Evolutionary conservation across 495 filamentous ascomycete genomes (phyloP), one percentile per base, ranked within the genome.

Genomic region (Cercophora scortea): DNA sequence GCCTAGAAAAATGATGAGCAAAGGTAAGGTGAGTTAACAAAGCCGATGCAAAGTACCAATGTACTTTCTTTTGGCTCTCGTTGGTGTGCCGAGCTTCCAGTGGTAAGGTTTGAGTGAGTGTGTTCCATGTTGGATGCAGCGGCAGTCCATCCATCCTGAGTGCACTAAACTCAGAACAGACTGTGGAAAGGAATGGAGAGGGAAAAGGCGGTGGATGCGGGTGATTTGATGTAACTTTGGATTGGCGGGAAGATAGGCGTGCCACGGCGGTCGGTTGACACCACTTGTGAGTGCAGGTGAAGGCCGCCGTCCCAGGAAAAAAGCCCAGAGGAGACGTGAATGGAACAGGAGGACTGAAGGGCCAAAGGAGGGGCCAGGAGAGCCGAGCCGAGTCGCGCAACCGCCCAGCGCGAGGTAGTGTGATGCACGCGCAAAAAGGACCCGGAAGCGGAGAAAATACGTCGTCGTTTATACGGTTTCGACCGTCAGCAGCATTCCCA

Each of bases 111-210:
- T 25, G 25, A 25, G 25, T 5, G 25, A 25, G 25, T 25, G 25
- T 25, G 25, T 44, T 47, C 41, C 45, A 45, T 44, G 46, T 44
- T 47, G 46, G 50, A 45, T 44, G 46, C 41, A 52, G 47, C 25
- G 25, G 25, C 25, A 25, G 25, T 25, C 25, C 35, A 18, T 36
- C 36, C 18, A 34, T 40, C 49, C 52, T 55, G 50, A 61, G 49
- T 43, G 25, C 54, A 54, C 47, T 49, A 52, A 49, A 47, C 50
- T 53, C 48, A 51, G 49, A 54, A 51, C 54, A 53, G 53, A 52
- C 38, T 45, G 42, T 8, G 25, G 25, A 25, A 25, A 25, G 25
- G 25, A 25, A 25, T 45, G 43, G 43, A n/a, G 11, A 32, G 36
- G 35, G 32, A 42, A 49, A 39, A 42, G 47, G 53, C 57, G 53